A percentile compares a stretch with the other conserved stretches of the same genome.
phyloP scores from a whole-genome alignment of 768 basidiomycete species.

The Pisolithus microcarpus region DNA sequence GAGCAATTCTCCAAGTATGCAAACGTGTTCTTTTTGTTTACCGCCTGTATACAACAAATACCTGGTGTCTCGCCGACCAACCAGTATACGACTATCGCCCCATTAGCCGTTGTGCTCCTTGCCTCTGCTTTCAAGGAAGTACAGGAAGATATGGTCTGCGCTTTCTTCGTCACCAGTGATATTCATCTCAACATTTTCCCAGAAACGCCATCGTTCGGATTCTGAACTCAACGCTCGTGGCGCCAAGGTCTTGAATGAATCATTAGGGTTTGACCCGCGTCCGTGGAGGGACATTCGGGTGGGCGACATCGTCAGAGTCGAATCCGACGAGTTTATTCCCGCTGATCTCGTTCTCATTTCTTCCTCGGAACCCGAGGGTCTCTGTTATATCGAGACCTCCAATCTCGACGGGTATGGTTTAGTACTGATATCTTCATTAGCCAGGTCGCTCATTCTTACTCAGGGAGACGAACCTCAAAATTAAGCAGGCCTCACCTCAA shows the following conservation, averaged over 20 bases:
- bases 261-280: conserved; percentile 59
- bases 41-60: conserved; percentile 94
- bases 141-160: conserved; percentile 84
- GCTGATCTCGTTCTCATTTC: conserved; percentile 86
- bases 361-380: conserved; percentile 92
- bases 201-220: conserved; percentile 98
- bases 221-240: conserved; percentile 79
- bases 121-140: conserved; percentile 95
- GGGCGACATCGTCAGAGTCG: conserved; percentile 87
- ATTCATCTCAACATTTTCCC: conserved; percentile 6
- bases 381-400: conserved; percentile 96
- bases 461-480: conserved; percentile 97
- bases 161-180: not conserved
- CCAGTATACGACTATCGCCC: conserved; percentile 88
- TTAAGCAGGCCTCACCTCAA: conserved; percentile 88
- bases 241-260: conserved; percentile 63
- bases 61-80: conserved; percentile 97
- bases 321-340: conserved; percentile 91
- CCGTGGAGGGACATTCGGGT: conserved; percentile 89
- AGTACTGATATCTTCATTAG: not conserved
- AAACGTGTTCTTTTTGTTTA: conserved; percentile 97
- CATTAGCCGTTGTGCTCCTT: conserved; percentile 79
- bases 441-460: not conserved
- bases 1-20: conserved; percentile 99
- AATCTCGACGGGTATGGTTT: conserved; percentile 85